These are phyloP conservation scores for Termitomyces titanicus DNA, from an alignment of 768 basidiomycete genomes.

Conservation along the genomic window DNA sequence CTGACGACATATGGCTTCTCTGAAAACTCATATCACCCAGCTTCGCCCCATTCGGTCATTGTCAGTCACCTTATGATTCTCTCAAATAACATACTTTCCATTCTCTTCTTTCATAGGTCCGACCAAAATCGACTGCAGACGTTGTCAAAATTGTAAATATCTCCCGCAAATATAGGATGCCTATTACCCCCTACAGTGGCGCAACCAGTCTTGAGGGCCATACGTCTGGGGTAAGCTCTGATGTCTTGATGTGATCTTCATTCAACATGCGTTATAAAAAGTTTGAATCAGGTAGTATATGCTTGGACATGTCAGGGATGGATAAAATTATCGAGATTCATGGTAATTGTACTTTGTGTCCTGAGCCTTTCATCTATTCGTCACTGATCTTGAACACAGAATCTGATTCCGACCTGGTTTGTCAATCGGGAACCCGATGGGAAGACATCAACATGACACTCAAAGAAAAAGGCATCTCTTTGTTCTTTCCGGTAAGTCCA, in stretches of 20 bases:
- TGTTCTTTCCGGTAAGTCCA: constrained; percentile 79
- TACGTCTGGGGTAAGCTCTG: constrained; percentile 59
- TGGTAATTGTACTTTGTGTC: constrained; percentile 35
- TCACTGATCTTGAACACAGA: constrained; percentile 32
- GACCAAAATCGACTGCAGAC: constrained; percentile 68
- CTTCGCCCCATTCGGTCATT: constrained; percentile 52
- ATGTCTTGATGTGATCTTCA: not conserved
- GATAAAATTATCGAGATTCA: constrained; percentile 75
- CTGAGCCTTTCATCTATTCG: not conserved
- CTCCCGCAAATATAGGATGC: constrained; percentile 68
- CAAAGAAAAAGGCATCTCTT: constrained; percentile 62
- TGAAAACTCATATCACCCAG: constrained; percentile 64
- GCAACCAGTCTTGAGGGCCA: constrained; percentile 89
- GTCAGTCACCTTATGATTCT: constrained; percentile 22
- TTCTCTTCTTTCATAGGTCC: constrained; percentile 38
- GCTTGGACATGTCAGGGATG: constrained; percentile 81
- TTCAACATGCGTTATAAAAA: not conserved
- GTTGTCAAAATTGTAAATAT: constrained; percentile 79
- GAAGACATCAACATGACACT: constrained; percentile 73
- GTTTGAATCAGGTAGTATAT: constrained; percentile 60
- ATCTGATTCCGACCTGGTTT: constrained; percentile 68
- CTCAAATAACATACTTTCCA: not conserved
- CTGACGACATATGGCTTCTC: constrained; percentile 62
- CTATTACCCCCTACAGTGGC: constrained; percentile 79
- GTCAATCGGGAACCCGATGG: constrained; percentile 77